Evolutionary conservation across 225 moss, liverwort and hornwort species (phyloP).

Genomic region (Neckera pumila): DNA sequence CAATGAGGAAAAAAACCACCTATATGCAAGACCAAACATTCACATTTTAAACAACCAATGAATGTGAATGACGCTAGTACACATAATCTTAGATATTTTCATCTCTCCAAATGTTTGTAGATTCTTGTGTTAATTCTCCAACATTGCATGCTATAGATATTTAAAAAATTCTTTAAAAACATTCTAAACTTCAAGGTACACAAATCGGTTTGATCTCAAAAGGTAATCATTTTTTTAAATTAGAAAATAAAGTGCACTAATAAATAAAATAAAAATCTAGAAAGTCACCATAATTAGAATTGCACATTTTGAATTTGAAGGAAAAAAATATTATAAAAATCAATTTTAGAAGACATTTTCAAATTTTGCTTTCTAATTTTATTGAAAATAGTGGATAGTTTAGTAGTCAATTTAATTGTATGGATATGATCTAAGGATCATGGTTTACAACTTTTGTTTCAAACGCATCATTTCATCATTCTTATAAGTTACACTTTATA

Average conservation of each 20-base stretch:
- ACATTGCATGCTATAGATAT: not conserved
- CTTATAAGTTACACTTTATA: not conserved
- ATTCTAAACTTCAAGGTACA: not conserved
- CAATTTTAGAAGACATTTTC: not conserved
- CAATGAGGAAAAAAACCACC: no score
- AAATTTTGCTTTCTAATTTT: not conserved
- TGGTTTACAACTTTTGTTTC: not conserved
- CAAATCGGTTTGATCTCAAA: rapidly evolving
- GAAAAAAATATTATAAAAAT: not conserved
- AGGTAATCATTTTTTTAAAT: rapidly evolving
- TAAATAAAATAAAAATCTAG: not conserved
- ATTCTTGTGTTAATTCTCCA: not conserved
- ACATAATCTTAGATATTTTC: not conserved
- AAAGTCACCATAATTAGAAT: rapidly evolving
- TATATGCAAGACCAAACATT: not conserved
- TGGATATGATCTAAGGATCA: not conserved
- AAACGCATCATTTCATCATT: not conserved
- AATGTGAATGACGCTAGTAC: rapidly evolving
- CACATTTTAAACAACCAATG: not conserved
- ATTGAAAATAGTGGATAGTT: not conserved
- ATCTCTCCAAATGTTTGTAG: not conserved
- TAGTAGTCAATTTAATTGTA: not conserved
- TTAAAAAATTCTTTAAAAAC: not conserved
- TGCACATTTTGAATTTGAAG: rapidly evolving
- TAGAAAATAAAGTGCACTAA: not conserved